Evolutionary conservation across 768 basidiomycete genomes (phyloP).

Genomic region (Rhodocollybia butyracea): DNA sequence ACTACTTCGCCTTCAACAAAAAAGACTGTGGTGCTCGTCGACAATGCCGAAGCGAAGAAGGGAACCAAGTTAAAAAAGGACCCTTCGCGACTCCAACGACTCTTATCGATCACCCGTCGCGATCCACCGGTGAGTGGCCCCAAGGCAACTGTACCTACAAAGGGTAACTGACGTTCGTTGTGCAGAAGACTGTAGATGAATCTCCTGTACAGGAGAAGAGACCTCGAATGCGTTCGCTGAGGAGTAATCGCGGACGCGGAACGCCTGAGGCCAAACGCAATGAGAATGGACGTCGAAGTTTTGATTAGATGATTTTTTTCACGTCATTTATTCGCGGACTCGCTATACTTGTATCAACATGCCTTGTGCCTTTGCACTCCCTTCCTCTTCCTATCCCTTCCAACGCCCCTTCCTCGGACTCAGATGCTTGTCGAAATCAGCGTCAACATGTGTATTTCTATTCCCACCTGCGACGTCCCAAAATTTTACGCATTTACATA

Average conservation of each 20-base stretch:
- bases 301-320: slow-evolving; percentile 21
- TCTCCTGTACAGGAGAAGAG: slow-evolving; percentile 28
- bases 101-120: slow-evolving; percentile 18
- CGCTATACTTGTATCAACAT: neutral
- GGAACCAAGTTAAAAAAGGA: slow-evolving; percentile 23
- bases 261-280: slow-evolving; percentile 36
- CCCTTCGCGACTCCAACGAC: slow-evolving; percentile 17
- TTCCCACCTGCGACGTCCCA: no score
- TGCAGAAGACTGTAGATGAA: slow-evolving; percentile 19
- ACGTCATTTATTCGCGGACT: neutral
- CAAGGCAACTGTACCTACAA: neutral
- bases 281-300: slow-evolving; percentile 33
- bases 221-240: slow-evolving; percentile 22
- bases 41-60: slow-evolving; percentile 50
- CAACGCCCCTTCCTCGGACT: no score
- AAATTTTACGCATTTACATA: no score
- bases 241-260: slow-evolving; percentile 20
- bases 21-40: slow-evolving; percentile 61
- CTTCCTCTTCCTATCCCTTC: no score
- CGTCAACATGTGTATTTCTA: neutral
- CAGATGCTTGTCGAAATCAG: neutral
- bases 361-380: neutral
- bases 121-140: slow-evolving; percentile 11
- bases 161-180: slow-evolving; percentile 7
- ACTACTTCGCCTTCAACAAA: slow-evolving; percentile 37